Conservation (phyloP, 228 moss, liverwort and hornwort species). For the Sphagnum magellanicum region DNA sequence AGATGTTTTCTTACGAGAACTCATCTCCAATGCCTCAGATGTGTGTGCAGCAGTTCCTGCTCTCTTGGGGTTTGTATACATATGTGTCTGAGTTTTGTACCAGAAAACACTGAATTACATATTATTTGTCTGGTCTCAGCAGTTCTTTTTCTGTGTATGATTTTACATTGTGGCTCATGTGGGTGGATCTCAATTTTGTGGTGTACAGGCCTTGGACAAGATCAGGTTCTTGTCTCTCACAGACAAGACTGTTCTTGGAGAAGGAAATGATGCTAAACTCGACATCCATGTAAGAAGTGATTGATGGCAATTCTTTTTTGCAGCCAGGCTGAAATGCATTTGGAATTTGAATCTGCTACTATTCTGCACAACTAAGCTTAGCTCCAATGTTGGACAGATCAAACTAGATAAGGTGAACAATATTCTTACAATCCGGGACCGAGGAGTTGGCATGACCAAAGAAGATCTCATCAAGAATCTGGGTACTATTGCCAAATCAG, state of each 20-base stretch:
- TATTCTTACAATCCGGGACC: conserved; percentile 61
- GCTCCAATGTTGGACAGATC: conserved; percentile 36
- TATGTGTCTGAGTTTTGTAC: too few species aligned
- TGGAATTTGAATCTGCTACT: too few species aligned
- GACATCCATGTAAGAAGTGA: conserved; percentile 53
- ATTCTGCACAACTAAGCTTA: too few species aligned
- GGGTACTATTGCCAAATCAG: conserved; percentile 98
- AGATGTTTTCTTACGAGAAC: conserved; percentile 58
- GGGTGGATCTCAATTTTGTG: too few species aligned
- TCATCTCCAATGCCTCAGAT: conserved; percentile 66
- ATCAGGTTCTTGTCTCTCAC: conserved; percentile 88
- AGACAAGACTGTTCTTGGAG: conserved; percentile 65
- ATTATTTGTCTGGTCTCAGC: neutral
- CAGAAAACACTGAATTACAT: neutral
- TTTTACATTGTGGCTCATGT: too few species aligned
- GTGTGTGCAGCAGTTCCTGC: conserved; percentile 12
- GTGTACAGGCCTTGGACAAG: conserved; percentile 84
- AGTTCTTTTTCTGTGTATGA: too few species aligned
- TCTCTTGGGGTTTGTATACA: too few species aligned
- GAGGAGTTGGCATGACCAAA: conserved; percentile 91
- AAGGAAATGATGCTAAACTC: conserved; percentile 74
- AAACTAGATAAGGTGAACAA: conserved; percentile 79
- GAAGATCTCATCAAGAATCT: conserved; percentile 86
- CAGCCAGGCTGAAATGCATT: too few species aligned
- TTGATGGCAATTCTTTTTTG: too few species aligned